Percentiles rank a stretch among this genome's conserved stretches.
Evolutionary conservation across 2,329 filamentous ascomycete genomes (phyloP).

Genomic region (Cercospora sp.): DNA sequence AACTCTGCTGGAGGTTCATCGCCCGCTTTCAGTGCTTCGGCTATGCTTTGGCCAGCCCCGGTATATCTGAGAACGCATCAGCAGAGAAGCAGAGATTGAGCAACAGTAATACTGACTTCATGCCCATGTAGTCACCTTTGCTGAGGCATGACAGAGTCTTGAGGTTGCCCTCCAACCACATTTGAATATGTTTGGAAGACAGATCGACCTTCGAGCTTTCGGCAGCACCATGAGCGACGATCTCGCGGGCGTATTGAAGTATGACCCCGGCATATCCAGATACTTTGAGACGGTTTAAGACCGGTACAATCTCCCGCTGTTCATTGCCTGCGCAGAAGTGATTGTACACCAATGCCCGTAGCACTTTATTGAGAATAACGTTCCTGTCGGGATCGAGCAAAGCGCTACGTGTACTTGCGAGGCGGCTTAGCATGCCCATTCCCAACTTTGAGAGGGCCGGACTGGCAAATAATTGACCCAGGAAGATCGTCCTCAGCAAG

Average conservation of each 20-base stretch:
- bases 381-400: conserved; percentile 53
- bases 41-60: conserved; percentile 20
- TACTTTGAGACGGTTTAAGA: conserved; percentile 48
- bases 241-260: conserved; percentile 56
- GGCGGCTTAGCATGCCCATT: conserved; percentile 36
- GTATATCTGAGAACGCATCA: conserved; percentile 3
- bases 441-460: conserved; percentile 36
- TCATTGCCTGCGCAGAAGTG: conserved; percentile 59
- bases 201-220: conserved; percentile 48
- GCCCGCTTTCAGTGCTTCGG: background rate
- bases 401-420: conserved; percentile 46
- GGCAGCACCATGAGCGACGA: conserved; percentile 27
- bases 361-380: conserved; percentile 46
- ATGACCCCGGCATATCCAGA: conserved; percentile 57
- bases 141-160: conserved; percentile 55
- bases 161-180: conserved; percentile 56
- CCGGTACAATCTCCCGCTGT: conserved; percentile 48
- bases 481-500: conserved; percentile 34
- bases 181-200: conserved; percentile 28
- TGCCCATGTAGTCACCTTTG: conserved; percentile 53
- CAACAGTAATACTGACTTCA: conserved; percentile 45
- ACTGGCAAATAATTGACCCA: conserved; percentile 37
- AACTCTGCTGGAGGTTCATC: conserved; percentile 5
- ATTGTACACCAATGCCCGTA: conserved; percentile 54
- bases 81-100: background rate